Percentiles rank a stretch among this genome's conserved stretches.
phyloP scores from a whole-genome alignment of 2,329 filamentous ascomycete genomes.

The Karstenula rhodostoma region DNA sequence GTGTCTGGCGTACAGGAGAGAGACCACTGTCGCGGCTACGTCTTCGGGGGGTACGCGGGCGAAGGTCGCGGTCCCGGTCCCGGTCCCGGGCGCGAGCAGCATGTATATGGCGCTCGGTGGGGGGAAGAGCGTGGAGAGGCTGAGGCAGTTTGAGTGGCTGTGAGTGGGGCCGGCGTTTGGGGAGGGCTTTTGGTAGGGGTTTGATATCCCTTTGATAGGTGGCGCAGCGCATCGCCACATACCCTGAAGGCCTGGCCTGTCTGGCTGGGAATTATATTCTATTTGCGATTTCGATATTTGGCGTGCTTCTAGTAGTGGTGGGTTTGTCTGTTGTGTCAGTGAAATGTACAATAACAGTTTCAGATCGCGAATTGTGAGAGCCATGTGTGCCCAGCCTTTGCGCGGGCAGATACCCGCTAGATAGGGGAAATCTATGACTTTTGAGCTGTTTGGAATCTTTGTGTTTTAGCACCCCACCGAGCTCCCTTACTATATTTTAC shows the following conservation, averaged over 20 bases:
- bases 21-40: neutral
- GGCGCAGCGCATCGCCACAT: slow-evolving; percentile 14
- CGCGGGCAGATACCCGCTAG: too few species aligned
- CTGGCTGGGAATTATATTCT: neutral
- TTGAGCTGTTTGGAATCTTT: too few species aligned
- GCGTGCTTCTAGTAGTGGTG: too few species aligned
- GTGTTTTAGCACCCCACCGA: too few species aligned
- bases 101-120: slow-evolving; percentile 20
- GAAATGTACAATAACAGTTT: too few species aligned
- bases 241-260: slow-evolving; percentile 7
- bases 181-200: slow-evolving; percentile 14
- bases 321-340: neutral
- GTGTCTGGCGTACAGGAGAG: neutral
- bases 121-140: slow-evolving; percentile 17
- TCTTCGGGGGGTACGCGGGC: neutral
- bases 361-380: too few species aligned
- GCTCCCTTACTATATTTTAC: too few species aligned
- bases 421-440: too few species aligned
- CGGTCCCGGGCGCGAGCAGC: slow-evolving; percentile 6
- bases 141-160: slow-evolving; percentile 20
- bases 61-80: neutral
- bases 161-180: slow-evolving; percentile 8
- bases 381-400: too few species aligned
- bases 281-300: neutral
- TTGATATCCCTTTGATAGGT: slow-evolving; percentile 21